Conservation (phyloP, 2,329 filamentous ascomycete species). For the Colletotrichum echinochloae region DNA sequence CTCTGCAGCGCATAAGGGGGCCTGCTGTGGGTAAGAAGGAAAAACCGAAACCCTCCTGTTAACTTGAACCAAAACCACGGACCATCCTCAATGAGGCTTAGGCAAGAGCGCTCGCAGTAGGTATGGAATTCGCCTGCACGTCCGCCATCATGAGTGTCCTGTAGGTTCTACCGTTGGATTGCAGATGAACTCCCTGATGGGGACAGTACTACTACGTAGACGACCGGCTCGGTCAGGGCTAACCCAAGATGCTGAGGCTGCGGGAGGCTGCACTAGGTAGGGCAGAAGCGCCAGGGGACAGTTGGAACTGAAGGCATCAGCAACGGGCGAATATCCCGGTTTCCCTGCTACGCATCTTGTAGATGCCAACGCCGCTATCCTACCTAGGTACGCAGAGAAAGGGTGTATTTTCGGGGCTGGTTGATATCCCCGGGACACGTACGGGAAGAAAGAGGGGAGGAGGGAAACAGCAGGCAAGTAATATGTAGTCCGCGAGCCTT, state of each 20-base stretch:
- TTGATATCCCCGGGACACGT: slow-evolving; percentile 5
- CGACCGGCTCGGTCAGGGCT: slow-evolving; percentile 26
- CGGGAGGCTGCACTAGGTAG: slow-evolving; percentile 27
- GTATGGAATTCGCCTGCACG: slow-evolving; percentile 19
- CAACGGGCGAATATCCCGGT: slow-evolving; percentile 4
- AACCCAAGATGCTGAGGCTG: slow-evolving; percentile 32
- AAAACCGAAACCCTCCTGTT: not conserved
- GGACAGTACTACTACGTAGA: slow-evolving; percentile 10
- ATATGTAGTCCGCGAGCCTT: not conserved
- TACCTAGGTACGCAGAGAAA: slow-evolving; percentile 25
- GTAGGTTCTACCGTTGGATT: not conserved
- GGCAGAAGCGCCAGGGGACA: slow-evolving; percentile 10
- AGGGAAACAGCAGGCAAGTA: slow-evolving; percentile 13
- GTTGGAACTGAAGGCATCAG: slow-evolving; percentile 10
- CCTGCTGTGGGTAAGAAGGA: slow-evolving; percentile 11
- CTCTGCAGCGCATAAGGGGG: slow-evolving; percentile 33
- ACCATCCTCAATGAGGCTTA: not conserved
- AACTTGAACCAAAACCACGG: not conserved
- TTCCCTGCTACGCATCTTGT: slow-evolving; percentile 22
- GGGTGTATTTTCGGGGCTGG: slow-evolving; percentile 3
- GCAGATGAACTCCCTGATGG: slow-evolving; percentile 8
- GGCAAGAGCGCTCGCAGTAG: slow-evolving; percentile 7
- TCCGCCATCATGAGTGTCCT: slow-evolving; percentile 14
- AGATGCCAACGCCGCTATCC: slow-evolving; percentile 30
- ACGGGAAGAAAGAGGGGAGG: slow-evolving; percentile 14